Base-by-base conservation (phyloP, 208 protist species). In the Trypanosoma theileri region DNA sequence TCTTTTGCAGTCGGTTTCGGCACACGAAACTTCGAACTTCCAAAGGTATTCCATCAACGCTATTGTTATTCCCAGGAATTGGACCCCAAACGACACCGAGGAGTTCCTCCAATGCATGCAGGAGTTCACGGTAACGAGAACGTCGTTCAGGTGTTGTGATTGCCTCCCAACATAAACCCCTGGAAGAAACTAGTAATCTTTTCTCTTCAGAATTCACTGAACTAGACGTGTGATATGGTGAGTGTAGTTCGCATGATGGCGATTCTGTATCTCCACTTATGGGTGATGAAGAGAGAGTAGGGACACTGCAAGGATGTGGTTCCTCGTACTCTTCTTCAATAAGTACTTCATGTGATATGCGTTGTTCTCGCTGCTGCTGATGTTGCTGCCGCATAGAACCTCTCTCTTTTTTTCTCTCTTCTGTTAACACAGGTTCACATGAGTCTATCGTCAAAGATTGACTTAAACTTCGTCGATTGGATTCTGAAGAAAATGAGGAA, bases 21-120 rank as follows among this genome's bases (percentile, higher is more conserved):
- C 61, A 75, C 12, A 75, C 21, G 24, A 66, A 63, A 28, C 63
- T 59, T 31, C 63, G 57, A 60, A 69, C 17, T 22, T 63, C 56
- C 50, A 70, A 57, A 17, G 63, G 63, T 13, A 69, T 24, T 14
- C 26, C 13, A 16, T 59, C 22, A 45, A 41, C 52, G 28, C 12
- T 44, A 7, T 54, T 61, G 13, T 53, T 19, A 55, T 24, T 46
- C 4, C 21, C 48, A 26, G 14, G 26, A 63, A 46, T 35, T 42
- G 51, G 28, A 50, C 4, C 14, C 57, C 44, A 70, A 50, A 44
- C 24, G 59, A 75, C 26, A 54, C 63, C 70, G 41, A 75, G 57
- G 14, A 75, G 19, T 52, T 66, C 56, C 44, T 75, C 70, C 24
- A 75, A 31, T 17, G 70, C 70, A 21, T 54, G 7, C 28, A 75